Base-by-base conservation (phyloP, 257 asterid genomes). In the Primulina tabacum region DNA sequence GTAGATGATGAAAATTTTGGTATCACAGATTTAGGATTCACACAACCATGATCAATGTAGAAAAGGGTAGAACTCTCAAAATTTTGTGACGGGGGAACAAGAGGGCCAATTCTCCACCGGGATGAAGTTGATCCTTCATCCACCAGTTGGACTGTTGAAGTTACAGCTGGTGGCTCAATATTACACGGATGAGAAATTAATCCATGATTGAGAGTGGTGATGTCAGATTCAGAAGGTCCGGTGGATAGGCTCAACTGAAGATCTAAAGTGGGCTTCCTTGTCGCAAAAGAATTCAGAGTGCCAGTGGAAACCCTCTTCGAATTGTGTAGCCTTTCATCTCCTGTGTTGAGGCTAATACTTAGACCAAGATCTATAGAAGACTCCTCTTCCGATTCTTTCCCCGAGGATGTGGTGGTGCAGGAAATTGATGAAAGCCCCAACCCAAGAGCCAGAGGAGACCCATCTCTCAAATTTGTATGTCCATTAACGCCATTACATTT, bases 51-150 rank as follows among this genome's bases (percentile, higher is more conserved):
- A 59, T 43, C 56, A 52, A 67, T 82, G 69, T 67, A 55, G 7
- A 47, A 62, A 3, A 60, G 71, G 65, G 63, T 33, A 50, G 53
- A 26, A 35, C 53, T 55, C 71, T 71, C 78, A 28, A 56, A 20
- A 62, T 62, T 64, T 35, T 59, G 73, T 71, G 71, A 62, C n/a
- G 84, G 83, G 68, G 80, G 78, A 71, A 83, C 64, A 62, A 76
- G 85, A 64, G 86, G 70, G 14, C 84, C 84, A 16, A 40, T 29
- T 78, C 76, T 86, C 88, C 87, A 79, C 47, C 83, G 87, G 64
- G 89, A 80, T 6, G 92, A 86, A 78, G 85, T 82, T 71, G 92
- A 84, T 33, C 90, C 96, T 72, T 86, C 87, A 70, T 88, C 95
- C 65, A 71, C 84, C 68, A 73, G 65, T 61, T 76, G 85, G 65